These are phyloP conservation scores for Phyllosticta capitalensis DNA, from an alignment of 2,329 filamentous ascomycete species.

Conservation along the genomic window DNA sequence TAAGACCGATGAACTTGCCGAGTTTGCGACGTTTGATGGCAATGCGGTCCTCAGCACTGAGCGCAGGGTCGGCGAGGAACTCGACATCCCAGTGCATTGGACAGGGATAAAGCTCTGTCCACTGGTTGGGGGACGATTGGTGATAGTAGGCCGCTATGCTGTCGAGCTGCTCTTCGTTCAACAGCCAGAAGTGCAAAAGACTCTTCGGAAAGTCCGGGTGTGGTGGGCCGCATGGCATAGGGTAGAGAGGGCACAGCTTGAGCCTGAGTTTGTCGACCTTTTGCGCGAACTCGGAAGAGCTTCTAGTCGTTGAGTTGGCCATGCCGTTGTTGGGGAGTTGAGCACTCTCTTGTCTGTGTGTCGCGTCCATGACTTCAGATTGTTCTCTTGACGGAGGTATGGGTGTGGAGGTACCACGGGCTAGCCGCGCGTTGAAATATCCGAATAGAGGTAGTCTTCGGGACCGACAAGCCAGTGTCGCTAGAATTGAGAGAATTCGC, in stretches of 20 bases:
- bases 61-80: constrained; percentile 24
- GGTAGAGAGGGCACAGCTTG: constrained; percentile 55
- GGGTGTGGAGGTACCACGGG: background rate
- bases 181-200: constrained; percentile 62
- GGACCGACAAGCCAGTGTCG: background rate
- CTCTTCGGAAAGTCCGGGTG: constrained; percentile 57
- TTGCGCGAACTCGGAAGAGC: constrained; percentile 40
- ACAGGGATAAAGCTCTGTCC: constrained; percentile 54
- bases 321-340: background rate
- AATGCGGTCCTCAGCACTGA: constrained; percentile 31
- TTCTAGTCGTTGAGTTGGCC: background rate
- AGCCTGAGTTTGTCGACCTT: constrained; percentile 60
- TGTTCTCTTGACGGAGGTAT: background rate
- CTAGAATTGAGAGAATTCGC: background rate
- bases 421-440: background rate
- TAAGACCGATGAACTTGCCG: constrained; percentile 63
- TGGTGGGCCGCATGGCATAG: constrained; percentile 44
- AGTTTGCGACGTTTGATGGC: constrained; percentile 58
- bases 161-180: constrained; percentile 63
- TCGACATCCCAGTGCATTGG: constrained; percentile 53
- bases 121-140: constrained; percentile 51
- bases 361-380: background rate
- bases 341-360: background rate
- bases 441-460: background rate
- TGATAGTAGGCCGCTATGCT: constrained; percentile 63